Conservation (phyloP, 2,329 filamentous ascomycete species). For the Verticillium tricorpus region DNA sequence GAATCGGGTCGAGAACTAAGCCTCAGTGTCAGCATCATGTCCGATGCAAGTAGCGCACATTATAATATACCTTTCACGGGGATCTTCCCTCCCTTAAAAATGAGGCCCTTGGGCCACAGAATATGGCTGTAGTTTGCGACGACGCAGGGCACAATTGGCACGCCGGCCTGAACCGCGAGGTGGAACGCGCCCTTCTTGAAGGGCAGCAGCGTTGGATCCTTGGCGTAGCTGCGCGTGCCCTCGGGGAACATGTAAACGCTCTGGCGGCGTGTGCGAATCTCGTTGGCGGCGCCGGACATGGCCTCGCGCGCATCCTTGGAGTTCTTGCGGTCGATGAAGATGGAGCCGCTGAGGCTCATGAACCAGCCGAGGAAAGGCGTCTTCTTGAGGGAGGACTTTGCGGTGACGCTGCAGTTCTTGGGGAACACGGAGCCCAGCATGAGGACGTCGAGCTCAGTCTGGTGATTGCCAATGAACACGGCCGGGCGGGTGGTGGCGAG, state of each 20-base stretch:
- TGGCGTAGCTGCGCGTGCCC: slow-evolving; percentile 85
- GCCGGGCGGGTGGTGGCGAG: slow-evolving; percentile 69
- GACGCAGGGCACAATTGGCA: slow-evolving; percentile 85
- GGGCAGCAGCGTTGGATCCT: slow-evolving; percentile 76
- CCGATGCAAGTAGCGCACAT: background rate
- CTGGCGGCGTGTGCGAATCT: slow-evolving; percentile 70
- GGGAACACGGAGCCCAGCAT: slow-evolving; percentile 89
- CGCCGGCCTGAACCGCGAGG: slow-evolving; percentile 86
- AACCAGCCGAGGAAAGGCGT: slow-evolving; percentile 92
- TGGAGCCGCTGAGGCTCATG: slow-evolving; percentile 79
- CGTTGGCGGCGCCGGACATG: slow-evolving; percentile 75
- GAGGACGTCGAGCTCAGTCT: slow-evolving; percentile 91
- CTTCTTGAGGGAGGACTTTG: slow-evolving; percentile 67
- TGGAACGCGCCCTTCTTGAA: slow-evolving; percentile 99
- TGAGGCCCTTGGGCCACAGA: slow-evolving; percentile 57
- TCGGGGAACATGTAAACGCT: slow-evolving; percentile 87
- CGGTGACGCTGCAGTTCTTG: slow-evolving; percentile 85
- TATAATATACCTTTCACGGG: slow-evolving; percentile 64
- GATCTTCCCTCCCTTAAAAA: slow-evolving; percentile 66
- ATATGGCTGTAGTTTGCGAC: slow-evolving; percentile 76
- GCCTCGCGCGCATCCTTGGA: slow-evolving; percentile 75
- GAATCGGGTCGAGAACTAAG: slow-evolving; percentile 75
- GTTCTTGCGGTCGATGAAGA: slow-evolving; percentile 94
- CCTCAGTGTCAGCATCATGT: background rate
- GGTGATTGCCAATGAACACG: slow-evolving; percentile 92